Conservation (phyloP, 2,329 filamentous ascomycete species). For the Elsinoe batatas region DNA sequence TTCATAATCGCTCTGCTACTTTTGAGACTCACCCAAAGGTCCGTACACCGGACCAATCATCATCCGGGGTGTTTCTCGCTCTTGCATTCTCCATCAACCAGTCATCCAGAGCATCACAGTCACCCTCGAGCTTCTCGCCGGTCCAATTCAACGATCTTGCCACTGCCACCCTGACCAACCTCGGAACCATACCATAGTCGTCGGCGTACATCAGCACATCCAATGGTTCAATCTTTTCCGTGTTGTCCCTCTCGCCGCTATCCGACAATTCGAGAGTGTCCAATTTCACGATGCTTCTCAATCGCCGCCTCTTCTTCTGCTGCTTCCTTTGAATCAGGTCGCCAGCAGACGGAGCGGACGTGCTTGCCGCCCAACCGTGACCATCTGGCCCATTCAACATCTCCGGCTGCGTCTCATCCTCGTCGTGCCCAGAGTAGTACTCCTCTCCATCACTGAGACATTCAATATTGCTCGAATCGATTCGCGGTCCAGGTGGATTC, state of each 20-base stretch:
- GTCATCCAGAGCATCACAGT: conserved; percentile 31
- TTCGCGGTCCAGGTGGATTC: conserved; percentile 19
- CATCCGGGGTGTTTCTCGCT: conserved; percentile 17
- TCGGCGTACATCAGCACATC: conserved; percentile 26
- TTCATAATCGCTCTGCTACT: neutral
- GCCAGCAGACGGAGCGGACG: too few species aligned
- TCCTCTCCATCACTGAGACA: conserved; percentile 3
- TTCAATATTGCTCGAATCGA: neutral
- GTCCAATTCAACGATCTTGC: conserved; percentile 33
- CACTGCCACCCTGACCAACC: conserved; percentile 30
- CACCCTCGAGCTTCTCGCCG: conserved; percentile 23
- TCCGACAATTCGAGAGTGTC: neutral
- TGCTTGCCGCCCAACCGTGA: too few species aligned
- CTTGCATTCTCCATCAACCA: conserved; percentile 31
- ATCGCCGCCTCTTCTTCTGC: conserved; percentile 26
- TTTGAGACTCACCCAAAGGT: neutral
- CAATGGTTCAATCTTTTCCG: neutral
- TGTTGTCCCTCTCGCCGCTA: conserved; percentile 6
- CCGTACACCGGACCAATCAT: neutral
- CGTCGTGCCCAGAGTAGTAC: conserved; percentile 21
- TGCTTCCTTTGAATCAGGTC: conserved; percentile 19
- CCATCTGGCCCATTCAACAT: conserved; percentile 25
- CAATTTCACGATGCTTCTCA: conserved; percentile 28
- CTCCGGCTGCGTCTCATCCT: conserved; percentile 32
- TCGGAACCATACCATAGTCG: conserved; percentile 32